These are phyloP conservation scores for Ploettnerulaceae sp. DNA, from an alignment of 2,329 filamentous ascomycete species.

Conservation along the genomic window DNA sequence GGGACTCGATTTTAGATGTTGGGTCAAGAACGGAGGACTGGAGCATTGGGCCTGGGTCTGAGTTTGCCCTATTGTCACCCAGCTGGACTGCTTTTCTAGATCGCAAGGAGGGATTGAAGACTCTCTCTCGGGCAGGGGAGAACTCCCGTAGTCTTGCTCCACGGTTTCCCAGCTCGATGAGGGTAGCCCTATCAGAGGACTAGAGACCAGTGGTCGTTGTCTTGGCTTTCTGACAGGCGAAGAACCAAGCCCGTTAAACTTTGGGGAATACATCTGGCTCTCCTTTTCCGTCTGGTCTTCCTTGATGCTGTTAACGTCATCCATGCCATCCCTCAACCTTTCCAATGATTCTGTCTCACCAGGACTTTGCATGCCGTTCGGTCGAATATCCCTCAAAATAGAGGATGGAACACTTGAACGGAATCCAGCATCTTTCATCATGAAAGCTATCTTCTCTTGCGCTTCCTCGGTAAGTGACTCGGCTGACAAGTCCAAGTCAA, in stretches of 20 bases:
- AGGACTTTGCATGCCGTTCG: conserved; percentile 26
- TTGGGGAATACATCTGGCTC: conserved; percentile 28
- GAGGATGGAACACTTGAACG: conserved; percentile 42
- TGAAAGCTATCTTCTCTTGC: conserved; percentile 39
- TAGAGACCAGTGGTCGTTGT: neutral
- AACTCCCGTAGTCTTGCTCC: conserved; percentile 2
- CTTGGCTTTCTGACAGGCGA: conserved; percentile 21
- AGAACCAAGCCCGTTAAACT: conserved; percentile 32
- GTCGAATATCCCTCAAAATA: conserved; percentile 27
- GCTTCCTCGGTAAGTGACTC: conserved; percentile 25
- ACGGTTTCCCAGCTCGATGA: conserved; percentile 28
- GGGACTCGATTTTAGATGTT: neutral
- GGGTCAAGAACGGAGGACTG: conserved; percentile 6
- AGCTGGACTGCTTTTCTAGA: conserved; percentile 11
- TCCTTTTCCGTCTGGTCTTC: neutral
- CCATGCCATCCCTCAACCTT: conserved; percentile 24
- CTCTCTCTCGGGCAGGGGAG: conserved; percentile 5
- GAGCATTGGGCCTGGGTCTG: conserved; percentile 2
- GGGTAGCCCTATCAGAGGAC: conserved; percentile 8
- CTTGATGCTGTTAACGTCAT: conserved; percentile 13
- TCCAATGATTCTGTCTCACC: conserved; percentile 24
- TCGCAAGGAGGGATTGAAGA: neutral
- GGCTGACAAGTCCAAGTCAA: conserved; percentile 26
- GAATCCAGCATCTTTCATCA: conserved; percentile 47
- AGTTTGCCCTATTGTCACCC: conserved; percentile 10